Base-by-base conservation (phyloP, 164 flowering plant species). In the Cinnamomum chago region DNA sequence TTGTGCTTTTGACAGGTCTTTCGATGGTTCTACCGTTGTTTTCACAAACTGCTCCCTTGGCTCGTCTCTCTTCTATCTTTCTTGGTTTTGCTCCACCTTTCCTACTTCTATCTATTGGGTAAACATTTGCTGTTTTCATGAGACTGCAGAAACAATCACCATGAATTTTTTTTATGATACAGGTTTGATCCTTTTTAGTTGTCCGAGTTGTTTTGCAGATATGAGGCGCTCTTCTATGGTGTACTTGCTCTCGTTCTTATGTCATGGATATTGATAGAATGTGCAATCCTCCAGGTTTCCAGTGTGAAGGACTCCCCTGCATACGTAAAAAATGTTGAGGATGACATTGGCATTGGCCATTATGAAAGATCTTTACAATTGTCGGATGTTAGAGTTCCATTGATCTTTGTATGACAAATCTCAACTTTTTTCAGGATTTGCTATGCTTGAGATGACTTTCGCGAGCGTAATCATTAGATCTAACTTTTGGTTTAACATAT, bases 41-140 rank as follows among this genome's bases (percentile, higher is more conserved):
- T 82, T 93, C 99, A 17, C 84, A 85, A 69, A 82, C 82, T 67
- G 79, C 87, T 78, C 85, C 90, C 70, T 77, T 93, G 77, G 83
- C 97, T 70, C 86, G 99, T 71, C 89, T 95, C 5, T 88, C 85
- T 75, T 93, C 99, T 70, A 89, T 95, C 79, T 93, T 87, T 82
- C 94, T 95, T 78, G 99, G 99, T 79, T 91, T 95, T 84, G 97
- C 97, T 55, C 97, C 99, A 3, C 70, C 97, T 60, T 95, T 92
- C 83, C 85, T 95, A 67, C 92, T 95, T 68, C 81, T 95, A 73
- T 95, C 99, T 55, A 95, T 95, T 67, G 99, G 99, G 99, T 95
- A 91, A 71, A 12, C 60, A 76, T 65, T 15, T 77, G 66, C 47
- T 50, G 73, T 51, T 18, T 17, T 69, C 23, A 25, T 74, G 20